Percentiles rank a stretch among this genome's conserved stretches.
Evolutionary conservation across 345 rosid genomes (phyloP).

Genomic region (Melaleuca alternifolia): DNA sequence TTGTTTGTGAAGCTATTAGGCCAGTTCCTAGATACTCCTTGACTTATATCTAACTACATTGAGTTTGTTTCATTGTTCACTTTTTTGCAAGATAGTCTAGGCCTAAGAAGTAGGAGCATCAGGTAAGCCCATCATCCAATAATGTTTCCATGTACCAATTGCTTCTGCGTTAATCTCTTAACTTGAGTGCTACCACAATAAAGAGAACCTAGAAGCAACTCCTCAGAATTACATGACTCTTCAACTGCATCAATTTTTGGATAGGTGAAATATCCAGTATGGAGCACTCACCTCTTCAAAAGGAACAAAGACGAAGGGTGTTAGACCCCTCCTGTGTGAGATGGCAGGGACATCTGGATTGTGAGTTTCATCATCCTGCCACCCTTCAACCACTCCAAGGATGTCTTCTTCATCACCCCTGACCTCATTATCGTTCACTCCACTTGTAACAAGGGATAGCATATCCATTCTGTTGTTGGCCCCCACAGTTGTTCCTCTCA

Average conservation of each 20-base stretch:
- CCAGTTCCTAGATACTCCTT: background rate
- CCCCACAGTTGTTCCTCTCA: conserved; percentile 72
- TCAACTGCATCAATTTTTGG: background rate
- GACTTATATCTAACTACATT: background rate
- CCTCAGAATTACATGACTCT: background rate
- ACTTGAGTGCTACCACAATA: background rate
- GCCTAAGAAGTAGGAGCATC: background rate
- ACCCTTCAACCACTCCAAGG: conserved; percentile 57
- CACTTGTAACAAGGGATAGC: conserved; percentile 79
- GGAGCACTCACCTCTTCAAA: conserved; percentile 63
- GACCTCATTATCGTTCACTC: conserved; percentile 48
- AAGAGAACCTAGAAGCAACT: background rate
- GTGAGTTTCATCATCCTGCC: conserved; percentile 82
- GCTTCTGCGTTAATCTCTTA: background rate
- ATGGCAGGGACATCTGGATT: conserved; percentile 77
- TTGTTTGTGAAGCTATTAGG: background rate
- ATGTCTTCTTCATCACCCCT: conserved; percentile 55
- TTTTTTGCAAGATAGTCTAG: background rate
- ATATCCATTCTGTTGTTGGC: conserved; percentile 92
- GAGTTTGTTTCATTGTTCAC: background rate
- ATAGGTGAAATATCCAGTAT: background rate
- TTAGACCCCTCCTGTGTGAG: conserved; percentile 80
- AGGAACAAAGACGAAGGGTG: conserved; percentile 85
- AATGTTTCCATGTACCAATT: background rate
- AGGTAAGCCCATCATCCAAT: background rate